These are phyloP conservation scores for Santalum album DNA, from an alignment of 164 flowering plant species.

Conservation along the genomic window DNA sequence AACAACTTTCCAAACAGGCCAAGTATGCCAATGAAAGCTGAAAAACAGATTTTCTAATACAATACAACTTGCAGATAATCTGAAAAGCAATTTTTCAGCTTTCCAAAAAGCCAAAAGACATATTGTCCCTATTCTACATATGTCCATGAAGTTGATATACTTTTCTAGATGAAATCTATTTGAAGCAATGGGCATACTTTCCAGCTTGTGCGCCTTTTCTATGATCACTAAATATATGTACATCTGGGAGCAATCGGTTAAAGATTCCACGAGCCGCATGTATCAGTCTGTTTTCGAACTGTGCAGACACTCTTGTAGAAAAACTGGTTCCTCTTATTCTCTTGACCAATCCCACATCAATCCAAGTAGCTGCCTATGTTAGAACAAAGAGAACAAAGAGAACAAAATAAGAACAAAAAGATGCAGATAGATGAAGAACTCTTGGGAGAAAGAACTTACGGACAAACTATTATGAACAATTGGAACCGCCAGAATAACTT, in stretches of 20 bases:
- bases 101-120: no score
- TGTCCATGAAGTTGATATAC: not conserved
- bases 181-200: constrained; percentile 36
- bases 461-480: constrained; percentile 33
- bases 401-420: not conserved
- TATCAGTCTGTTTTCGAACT: constrained; percentile 64
- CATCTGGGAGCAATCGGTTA: constrained; percentile 79
- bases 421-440: not conserved
- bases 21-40: no score
- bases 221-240: constrained; percentile 70
- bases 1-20: no score
- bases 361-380: constrained; percentile 69
- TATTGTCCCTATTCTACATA: not conserved
- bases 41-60: no score
- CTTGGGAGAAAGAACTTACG: constrained; percentile 20
- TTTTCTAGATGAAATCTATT: not conserved
- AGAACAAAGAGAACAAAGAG: not conserved
- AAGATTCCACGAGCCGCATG: constrained; percentile 84
- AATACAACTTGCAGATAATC: no score
- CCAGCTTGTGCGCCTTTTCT: constrained; percentile 67
- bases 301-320: constrained; percentile 61
- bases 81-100: no score
- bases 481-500: constrained; percentile 57
- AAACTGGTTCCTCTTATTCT: constrained; percentile 79
- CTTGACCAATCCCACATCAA: constrained; percentile 87